phyloP scores from a whole-genome alignment of 108 stramenopile genomes.

The Skeletonema potamos region DNA sequence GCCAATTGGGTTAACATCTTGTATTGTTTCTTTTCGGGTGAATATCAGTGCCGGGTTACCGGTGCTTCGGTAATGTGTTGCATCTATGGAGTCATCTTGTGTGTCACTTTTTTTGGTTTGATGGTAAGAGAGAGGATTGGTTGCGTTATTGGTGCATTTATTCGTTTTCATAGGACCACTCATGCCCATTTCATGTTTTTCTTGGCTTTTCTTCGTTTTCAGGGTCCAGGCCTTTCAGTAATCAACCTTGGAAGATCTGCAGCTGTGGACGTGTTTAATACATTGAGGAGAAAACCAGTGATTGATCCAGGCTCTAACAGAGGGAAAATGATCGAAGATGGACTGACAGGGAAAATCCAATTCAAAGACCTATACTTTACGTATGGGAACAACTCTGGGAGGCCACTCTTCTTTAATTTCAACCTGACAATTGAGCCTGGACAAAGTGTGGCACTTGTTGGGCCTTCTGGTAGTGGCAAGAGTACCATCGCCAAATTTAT shows the following conservation, averaged over 20 bases:
- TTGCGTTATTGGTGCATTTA: neutral
- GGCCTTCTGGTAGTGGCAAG: constrained; percentile 72
- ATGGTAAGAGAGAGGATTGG: neutral
- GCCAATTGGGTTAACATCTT: constrained; percentile 2
- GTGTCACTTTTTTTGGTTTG: constrained; percentile 30
- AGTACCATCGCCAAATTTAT: constrained; percentile 71
- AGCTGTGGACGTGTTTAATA: constrained; percentile 50
- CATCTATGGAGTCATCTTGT: constrained; percentile 41
- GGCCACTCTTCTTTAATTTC: constrained; percentile 31
- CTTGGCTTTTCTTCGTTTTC: neutral
- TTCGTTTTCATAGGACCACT: constrained; percentile 10
- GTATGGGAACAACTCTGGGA: constrained; percentile 15
- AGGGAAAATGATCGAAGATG: constrained; percentile 7
- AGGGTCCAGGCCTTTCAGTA: constrained; percentile 43
- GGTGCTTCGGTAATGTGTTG: constrained; percentile 49
- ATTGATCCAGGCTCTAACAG: constrained; percentile 42
- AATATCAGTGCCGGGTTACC: constrained; percentile 36
- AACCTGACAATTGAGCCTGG: constrained; percentile 45
- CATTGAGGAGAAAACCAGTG: constrained; percentile 31
- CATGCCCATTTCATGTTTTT: neutral
- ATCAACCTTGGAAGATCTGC: constrained; percentile 49
- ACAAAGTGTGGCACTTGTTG: constrained; percentile 59
- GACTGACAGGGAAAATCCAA: constrained; percentile 21
- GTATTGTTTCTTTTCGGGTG: constrained; percentile 29
- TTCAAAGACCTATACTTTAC: constrained; percentile 30